phyloP scores from a whole-genome alignment of 768 basidiomycete genomes.

The Tricholoma flavovirens region DNA sequence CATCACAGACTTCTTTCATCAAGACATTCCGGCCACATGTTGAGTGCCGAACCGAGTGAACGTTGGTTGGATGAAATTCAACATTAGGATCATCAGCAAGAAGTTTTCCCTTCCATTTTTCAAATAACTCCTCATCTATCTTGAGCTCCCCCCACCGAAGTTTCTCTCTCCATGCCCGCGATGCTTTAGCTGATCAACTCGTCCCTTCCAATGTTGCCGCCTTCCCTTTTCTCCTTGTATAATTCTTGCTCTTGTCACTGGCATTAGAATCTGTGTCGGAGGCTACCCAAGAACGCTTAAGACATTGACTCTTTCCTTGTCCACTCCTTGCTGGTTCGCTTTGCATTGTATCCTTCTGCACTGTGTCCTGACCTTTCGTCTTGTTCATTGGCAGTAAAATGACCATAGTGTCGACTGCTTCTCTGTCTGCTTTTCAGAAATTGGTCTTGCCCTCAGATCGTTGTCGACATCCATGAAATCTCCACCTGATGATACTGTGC shows the following conservation, averaged over 20 bases:
- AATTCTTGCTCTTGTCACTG: not conserved
- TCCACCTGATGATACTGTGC: not conserved
- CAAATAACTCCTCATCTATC: not conserved
- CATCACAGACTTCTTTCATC: not conserved
- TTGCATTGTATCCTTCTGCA: not conserved
- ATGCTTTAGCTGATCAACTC: not conserved
- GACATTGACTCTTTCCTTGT: not conserved
- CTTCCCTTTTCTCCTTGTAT: not conserved
- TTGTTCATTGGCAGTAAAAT: not conserved
- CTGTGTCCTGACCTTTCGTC: not conserved
- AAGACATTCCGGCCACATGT: not conserved
- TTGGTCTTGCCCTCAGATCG: not conserved
- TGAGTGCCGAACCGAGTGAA: not conserved
- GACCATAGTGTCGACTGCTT: not conserved
- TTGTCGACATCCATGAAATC: not conserved
- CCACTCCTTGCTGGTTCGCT: not conserved
- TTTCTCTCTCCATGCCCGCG: not conserved
- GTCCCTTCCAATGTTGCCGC: not conserved
- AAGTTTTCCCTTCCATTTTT: not conserved
- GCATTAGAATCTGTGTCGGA: not conserved
- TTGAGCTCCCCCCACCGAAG: not conserved
- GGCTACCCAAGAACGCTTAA: not conserved
- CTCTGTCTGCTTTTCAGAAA: not conserved
- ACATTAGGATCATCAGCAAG: too few relatives aligned
- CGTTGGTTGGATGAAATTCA: too few relatives aligned